Conservation (phyloP, 495 filamentous ascomycete genomes). For the Penicillium ucsense region DNA sequence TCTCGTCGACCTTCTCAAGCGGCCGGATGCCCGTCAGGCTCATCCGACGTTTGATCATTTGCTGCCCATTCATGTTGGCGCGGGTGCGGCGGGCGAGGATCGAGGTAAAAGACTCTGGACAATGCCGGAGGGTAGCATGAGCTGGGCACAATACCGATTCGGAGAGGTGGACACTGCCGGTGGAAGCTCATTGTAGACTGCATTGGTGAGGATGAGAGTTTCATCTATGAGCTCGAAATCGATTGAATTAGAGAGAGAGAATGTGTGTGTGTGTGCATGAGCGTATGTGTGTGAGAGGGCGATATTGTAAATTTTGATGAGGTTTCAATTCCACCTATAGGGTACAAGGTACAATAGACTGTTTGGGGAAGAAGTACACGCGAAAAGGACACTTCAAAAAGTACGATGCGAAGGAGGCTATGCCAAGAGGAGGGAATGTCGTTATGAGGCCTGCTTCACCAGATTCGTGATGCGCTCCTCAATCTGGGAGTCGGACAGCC, state of each 20-base stretch:
- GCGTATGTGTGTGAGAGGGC: not conserved
- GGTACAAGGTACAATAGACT: conserved; percentile 23
- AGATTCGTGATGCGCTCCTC: conserved; percentile 77
- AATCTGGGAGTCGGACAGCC: conserved; percentile 83
- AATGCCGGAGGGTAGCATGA: conserved; percentile 54
- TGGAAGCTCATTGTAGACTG: conserved; percentile 10
- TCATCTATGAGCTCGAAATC: not conserved
- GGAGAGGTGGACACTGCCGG: conserved; percentile 41
- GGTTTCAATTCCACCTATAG: conserved; percentile 34
- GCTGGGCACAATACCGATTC: conserved; percentile 70
- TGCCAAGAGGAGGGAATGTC: conserved; percentile 1
- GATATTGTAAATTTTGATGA: conserved; percentile 4
- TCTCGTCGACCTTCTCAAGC: conserved; percentile 49
- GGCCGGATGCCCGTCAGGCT: conserved; percentile 61
- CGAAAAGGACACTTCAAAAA: conserved; percentile 19
- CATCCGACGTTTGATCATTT: conserved; percentile 78
- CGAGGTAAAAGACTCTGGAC: conserved; percentile 55
- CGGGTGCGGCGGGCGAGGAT: conserved; percentile 60
- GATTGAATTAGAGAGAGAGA: not conserved
- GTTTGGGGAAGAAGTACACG: conserved; percentile 11
- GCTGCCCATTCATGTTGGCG: conserved; percentile 66
- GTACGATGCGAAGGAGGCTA: conserved; percentile 2
- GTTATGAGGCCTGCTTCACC: conserved; percentile 53
- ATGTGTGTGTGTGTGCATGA: not conserved
- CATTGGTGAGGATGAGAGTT: not conserved